Evolutionary conservation across 257 asterid species (phyloP).

Genomic region (Solanum neorickii): DNA sequence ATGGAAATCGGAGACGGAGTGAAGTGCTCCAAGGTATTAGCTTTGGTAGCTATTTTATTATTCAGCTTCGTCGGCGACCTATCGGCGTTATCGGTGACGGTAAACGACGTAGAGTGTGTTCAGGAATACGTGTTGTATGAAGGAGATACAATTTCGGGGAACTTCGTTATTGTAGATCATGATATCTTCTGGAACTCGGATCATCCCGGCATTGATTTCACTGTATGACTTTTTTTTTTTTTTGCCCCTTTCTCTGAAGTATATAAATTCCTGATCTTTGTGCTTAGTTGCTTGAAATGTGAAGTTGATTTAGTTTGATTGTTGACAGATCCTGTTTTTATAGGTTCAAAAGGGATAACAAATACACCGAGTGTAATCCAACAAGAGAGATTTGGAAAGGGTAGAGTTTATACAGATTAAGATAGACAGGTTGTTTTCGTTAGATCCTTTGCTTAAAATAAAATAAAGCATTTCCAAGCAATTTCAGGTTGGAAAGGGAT

Average conservation of each 20-base stretch:
- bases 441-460: neutral
- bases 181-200: constrained; percentile 67
- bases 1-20: neutral
- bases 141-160: constrained; percentile 73
- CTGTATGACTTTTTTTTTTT: constrained; percentile 16
- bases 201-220: constrained; percentile 69
- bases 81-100: constrained; percentile 55
- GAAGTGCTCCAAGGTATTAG: neutral
- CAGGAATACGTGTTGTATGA: constrained; percentile 69
- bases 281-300: neutral
- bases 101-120: constrained; percentile 59
- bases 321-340: neutral
- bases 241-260: neutral
- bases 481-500: neutral
- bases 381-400: neutral
- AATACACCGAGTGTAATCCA: neutral
- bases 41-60: constrained; percentile 18
- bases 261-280: neutral
- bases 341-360: neutral
- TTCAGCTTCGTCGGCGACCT: constrained; percentile 22
- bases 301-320: neutral
- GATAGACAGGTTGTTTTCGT: neutral
- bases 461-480: neutral
- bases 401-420: neutral
- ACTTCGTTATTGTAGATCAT: constrained; percentile 70